Evolutionary conservation across 257 asterid species (phyloP).

Genomic region (Nicotiana otophora): DNA sequence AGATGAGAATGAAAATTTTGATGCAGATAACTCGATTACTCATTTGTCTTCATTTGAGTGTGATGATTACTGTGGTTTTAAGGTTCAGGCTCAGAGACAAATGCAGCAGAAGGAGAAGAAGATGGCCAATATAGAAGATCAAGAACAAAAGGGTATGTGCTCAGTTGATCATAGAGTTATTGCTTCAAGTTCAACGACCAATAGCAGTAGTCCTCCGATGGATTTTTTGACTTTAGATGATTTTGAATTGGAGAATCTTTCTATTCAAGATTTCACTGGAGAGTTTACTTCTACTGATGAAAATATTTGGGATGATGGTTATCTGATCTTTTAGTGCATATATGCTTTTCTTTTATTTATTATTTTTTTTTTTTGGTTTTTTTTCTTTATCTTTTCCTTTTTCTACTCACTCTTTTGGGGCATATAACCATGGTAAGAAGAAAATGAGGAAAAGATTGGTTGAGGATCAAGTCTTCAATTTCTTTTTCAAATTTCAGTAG

Average conservation of each 20-base stretch:
- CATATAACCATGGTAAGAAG: neutral
- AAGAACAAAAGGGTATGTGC: neutral
- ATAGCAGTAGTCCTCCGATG: neutral
- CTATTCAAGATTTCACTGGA: slow-evolving; percentile 2
- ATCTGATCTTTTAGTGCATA: neutral
- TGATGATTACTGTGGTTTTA: neutral
- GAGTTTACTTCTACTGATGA: neutral
- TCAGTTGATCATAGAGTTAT: neutral
- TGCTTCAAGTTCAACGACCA: neutral
- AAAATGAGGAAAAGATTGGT: neutral
- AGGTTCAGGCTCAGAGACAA: neutral
- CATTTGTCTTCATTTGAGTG: neutral
- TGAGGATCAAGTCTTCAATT: neutral
- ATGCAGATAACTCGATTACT: neutral
- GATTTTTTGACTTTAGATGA: slow-evolving; percentile 3
- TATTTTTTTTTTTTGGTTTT: no score
- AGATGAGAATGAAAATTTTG: neutral
- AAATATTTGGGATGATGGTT: slow-evolving; percentile 3
- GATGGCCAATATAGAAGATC: neutral
- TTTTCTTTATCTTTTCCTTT: neutral
- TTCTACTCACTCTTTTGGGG: neutral
- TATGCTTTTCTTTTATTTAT: neutral
- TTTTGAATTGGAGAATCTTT: slow-evolving; percentile 6
- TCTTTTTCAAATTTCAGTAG: neutral
- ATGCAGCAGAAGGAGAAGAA: neutral